Base-by-base conservation (phyloP, 1,284 basidiomycete species). In the Exobasidium cylindrosporum region DNA sequence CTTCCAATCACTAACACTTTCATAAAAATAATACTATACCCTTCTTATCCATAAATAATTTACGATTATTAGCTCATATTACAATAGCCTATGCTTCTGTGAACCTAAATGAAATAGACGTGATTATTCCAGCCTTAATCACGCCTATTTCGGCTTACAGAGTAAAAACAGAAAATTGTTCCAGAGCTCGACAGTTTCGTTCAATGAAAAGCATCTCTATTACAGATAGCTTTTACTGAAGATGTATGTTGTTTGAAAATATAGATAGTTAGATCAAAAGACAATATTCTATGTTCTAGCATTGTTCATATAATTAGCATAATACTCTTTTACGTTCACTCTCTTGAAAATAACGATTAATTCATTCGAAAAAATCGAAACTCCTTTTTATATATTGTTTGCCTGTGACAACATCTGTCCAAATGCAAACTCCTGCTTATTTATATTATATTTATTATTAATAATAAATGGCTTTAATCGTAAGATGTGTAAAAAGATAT, bases 391-490 rank as follows among this genome's bases (percentile, higher is more conserved):
- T 47, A 63, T 40, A 63, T 53, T 40, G 26, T 68, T 58, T 31
- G 58, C 31, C 57, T 54, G 63, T 56, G 60, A 50, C 58, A 53
- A 54, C 68, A 56, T 56, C 45, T 47, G 58, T 60, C 55, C 50
- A 50, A 57, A 47, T 58, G 61, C 61, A 65, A 58, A 61, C 60
- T 49, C 61, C 61, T 26, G 62, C 26, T 65, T 54, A 44, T 53
- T 67, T 61, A 63, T 57, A 65, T 54, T 66, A 61, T n/a, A n/a
- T 59, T 58, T 63, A 59, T 47, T 61, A 57, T 57, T 60, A 59
- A 29, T 60, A 57, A 67, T 63, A 44, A 52, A 58, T 50, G 52
- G 58, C 65, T 61, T 57, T 59, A 45, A 7, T 40, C 17, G 35
- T 54, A 45, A 30, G 47, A 43, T 53, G 29, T 66, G 61, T 43